Evolutionary conservation across 345 rosid species (phyloP).

Genomic region (Bruguiera sexangula): DNA sequence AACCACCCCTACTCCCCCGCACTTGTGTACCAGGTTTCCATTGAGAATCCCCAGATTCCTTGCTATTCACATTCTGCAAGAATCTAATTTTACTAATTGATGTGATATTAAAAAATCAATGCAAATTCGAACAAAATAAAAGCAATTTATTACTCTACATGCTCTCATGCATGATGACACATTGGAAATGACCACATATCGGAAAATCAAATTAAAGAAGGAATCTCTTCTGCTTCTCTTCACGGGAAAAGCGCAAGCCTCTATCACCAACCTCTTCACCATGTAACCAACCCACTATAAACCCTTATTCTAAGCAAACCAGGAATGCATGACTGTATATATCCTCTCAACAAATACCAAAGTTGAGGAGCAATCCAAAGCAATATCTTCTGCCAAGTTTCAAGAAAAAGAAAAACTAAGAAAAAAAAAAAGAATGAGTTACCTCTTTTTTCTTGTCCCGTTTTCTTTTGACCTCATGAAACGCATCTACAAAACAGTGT

Average conservation of each 20-base stretch:
- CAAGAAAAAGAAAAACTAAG: not conserved
- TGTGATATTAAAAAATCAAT: slow-evolving; percentile 12
- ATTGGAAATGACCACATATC: not conserved
- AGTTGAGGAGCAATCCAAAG: too few relatives aligned
- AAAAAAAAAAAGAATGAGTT: not conserved
- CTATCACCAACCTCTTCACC: not conserved
- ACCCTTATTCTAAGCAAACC: not conserved
- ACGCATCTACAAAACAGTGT: slow-evolving; percentile 57
- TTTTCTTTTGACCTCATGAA: slow-evolving; percentile 81
- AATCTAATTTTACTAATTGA: slow-evolving; percentile 10
- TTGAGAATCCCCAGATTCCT: slow-evolving; percentile 63
- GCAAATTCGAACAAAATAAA: slow-evolving; percentile 6
- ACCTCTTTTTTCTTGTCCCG: slow-evolving; percentile 87
- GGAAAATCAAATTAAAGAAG: not conserved
- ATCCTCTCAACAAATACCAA: not conserved
- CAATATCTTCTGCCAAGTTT: not conserved
- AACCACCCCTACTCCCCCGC: slow-evolving; percentile 60
- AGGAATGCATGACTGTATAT: not conserved
- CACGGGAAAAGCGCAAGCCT: slow-evolving; percentile 7
- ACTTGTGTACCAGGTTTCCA: slow-evolving; percentile 64
- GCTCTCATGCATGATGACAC: not conserved
- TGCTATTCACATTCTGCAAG: slow-evolving; percentile 51
- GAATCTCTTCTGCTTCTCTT: not conserved
- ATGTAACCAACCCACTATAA: not conserved
- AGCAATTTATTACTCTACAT: not conserved